Conservation (phyloP, 768 basidiomycete genomes). For the Leccinum disarticulatum region DNA sequence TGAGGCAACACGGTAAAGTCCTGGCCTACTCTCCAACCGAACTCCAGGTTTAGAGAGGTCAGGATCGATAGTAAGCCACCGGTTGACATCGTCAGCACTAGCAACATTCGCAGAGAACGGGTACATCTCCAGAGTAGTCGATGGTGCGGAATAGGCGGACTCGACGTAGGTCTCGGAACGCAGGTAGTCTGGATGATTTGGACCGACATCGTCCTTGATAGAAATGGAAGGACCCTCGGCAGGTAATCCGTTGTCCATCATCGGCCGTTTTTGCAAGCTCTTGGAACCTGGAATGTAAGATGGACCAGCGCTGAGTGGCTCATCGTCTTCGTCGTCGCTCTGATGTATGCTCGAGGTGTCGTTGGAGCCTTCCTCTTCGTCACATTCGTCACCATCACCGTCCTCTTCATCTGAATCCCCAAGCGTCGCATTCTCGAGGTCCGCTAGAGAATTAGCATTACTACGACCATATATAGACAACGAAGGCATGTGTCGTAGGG, state of each 20-base stretch:
- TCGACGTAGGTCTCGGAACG: constrained; percentile 11
- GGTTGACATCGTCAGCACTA: constrained; percentile 1
- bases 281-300: constrained; percentile 9
- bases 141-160: constrained; percentile 3
- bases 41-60: constrained; percentile 7
- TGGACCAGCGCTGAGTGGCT: constrained; percentile 23
- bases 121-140: constrained; percentile 9
- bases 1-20: constrained; percentile 59
- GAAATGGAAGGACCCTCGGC: constrained; percentile 5
- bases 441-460: constrained; percentile 21
- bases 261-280: constrained; percentile 13
- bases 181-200: constrained; percentile 4
- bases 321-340: constrained; percentile 39
- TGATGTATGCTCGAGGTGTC: constrained; percentile 37
- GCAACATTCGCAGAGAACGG: constrained; percentile 22
- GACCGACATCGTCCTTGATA: neutral
- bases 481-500: constrained; percentile 56
- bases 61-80: constrained; percentile 1
- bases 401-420: constrained; percentile 37
- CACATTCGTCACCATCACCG: constrained; percentile 36
- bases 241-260: constrained; percentile 1
- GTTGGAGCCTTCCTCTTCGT: constrained; percentile 34
- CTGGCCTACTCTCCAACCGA: constrained; percentile 33
- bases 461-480: constrained; percentile 40
- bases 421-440: constrained; percentile 21